Evolutionary conservation across 2,329 filamentous ascomycete species (phyloP).

Genomic region (Fusarium newnesense): DNA sequence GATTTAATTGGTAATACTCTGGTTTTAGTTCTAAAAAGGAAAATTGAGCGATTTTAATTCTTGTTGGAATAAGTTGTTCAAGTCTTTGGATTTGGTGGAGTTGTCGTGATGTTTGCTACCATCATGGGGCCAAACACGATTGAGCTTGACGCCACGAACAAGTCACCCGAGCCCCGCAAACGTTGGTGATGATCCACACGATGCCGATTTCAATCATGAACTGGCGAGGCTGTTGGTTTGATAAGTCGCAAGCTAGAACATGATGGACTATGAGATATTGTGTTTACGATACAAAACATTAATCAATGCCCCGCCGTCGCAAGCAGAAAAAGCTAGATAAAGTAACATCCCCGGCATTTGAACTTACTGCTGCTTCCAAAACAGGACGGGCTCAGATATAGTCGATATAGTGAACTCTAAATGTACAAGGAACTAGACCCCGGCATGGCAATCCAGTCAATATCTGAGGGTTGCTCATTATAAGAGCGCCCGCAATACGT

Average conservation of each 20-base stretch:
- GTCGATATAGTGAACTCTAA: too few relatives aligned
- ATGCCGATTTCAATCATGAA: rapidly evolving
- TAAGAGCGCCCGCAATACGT: too few relatives aligned
- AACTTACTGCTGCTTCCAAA: too few relatives aligned
- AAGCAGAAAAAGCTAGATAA: neutral
- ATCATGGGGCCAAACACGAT: neutral
- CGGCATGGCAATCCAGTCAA: too few relatives aligned
- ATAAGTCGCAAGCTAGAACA: rapidly evolving
- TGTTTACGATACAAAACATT: too few relatives aligned
- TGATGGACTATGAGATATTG: too few relatives aligned
- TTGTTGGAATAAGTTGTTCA: rapidly evolving
- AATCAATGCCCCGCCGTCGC: too few relatives aligned
- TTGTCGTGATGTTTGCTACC: neutral
- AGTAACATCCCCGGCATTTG: rapidly evolving
- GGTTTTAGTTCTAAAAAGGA: neutral
- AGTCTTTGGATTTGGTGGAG: neutral
- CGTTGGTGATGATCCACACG: rapidly evolving
- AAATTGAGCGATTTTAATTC: too few relatives aligned
- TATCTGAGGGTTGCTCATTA: too few relatives aligned
- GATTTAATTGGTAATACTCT: neutral
- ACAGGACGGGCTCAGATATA: too few relatives aligned
- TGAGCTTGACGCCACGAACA: neutral
- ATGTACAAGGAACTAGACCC: too few relatives aligned
- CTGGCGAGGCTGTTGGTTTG: rapidly evolving
- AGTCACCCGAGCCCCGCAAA: neutral